Conservation (phyloP, 495 filamentous ascomycete species). For the Penicillium flavigenum region DNA sequence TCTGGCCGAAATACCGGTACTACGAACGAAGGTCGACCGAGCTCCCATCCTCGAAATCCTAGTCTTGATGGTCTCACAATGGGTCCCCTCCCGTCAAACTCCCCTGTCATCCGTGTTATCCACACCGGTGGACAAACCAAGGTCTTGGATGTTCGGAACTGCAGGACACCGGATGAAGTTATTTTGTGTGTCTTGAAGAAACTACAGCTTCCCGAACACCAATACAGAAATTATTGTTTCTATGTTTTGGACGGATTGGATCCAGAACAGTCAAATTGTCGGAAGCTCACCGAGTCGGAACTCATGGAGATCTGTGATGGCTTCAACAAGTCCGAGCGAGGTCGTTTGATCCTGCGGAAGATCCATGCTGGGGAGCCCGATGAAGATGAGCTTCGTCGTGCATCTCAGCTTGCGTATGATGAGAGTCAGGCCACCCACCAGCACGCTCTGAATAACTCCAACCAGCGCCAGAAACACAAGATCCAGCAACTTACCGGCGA, state of each 20-base stretch:
- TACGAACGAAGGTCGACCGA: slow-evolving; percentile 44
- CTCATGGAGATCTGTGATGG: slow-evolving; percentile 78
- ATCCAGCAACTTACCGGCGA: slow-evolving; percentile 82
- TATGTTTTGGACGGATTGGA: slow-evolving; percentile 81
- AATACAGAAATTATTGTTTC: slow-evolving; percentile 78
- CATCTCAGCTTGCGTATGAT: slow-evolving; percentile 78
- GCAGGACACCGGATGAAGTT: slow-evolving; percentile 86
- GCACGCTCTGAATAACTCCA: slow-evolving; percentile 61
- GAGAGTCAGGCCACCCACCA: slow-evolving; percentile 72
- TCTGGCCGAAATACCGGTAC: slow-evolving; percentile 49
- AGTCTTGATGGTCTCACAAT: slow-evolving; percentile 81
- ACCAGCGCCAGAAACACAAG: slow-evolving; percentile 68
- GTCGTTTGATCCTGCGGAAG: slow-evolving; percentile 84
- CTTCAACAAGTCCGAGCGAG: slow-evolving; percentile 65
- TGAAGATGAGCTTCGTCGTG: slow-evolving; percentile 72
- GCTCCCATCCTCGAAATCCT: slow-evolving; percentile 56
- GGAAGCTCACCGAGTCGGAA: slow-evolving; percentile 78
- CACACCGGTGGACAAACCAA: slow-evolving; percentile 87
- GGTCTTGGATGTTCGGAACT: slow-evolving; percentile 84
- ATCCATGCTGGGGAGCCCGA: slow-evolving; percentile 85
- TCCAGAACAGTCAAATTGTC: slow-evolving; percentile 71
- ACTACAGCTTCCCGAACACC: slow-evolving; percentile 70
- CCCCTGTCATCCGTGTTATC: slow-evolving; percentile 86
- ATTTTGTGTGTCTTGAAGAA: slow-evolving; percentile 83
- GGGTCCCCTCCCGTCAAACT: slow-evolving; percentile 72